These are phyloP conservation scores for Aspergillus brunneoviolaceus DNA, from an alignment of 2,329 filamentous ascomycete species.

Conservation along the genomic window DNA sequence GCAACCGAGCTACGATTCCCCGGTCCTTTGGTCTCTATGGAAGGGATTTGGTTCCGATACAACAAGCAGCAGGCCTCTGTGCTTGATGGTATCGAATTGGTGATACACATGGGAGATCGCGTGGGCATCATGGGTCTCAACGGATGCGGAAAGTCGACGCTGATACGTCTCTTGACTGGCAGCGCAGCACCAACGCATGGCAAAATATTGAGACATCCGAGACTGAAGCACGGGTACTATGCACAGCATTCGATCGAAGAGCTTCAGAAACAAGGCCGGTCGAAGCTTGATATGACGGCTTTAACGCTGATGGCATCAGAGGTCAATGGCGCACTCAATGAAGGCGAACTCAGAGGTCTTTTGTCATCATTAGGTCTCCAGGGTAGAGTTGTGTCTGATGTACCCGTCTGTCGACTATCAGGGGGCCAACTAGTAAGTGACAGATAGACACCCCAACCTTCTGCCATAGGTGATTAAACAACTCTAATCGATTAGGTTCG, in stretches of 20 bases:
- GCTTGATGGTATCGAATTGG: slow-evolving; percentile 64
- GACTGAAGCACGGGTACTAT: slow-evolving; percentile 72
- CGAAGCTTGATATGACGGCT: slow-evolving; percentile 60
- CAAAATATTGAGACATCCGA: slow-evolving; percentile 63
- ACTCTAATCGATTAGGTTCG: slow-evolving; percentile 42
- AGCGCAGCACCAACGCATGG: slow-evolving; percentile 60
- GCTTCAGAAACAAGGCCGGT: slow-evolving; percentile 57
- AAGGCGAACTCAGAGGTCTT: slow-evolving; percentile 67
- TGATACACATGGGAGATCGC: slow-evolving; percentile 70
- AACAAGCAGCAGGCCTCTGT: slow-evolving; percentile 46
- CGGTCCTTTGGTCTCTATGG: slow-evolving; percentile 69
- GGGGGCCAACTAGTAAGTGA: slow-evolving; percentile 71
- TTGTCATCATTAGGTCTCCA: slow-evolving; percentile 69
- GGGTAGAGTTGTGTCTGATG: slow-evolving; percentile 69
- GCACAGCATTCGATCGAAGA: slow-evolving; percentile 75
- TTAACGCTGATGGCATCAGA: slow-evolving; percentile 62
- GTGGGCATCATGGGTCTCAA: slow-evolving; percentile 77
- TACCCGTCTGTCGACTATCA: slow-evolving; percentile 70
- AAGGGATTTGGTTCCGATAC: slow-evolving; percentile 68
- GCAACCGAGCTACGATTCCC: slow-evolving; percentile 72
- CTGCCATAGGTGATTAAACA: background rate
- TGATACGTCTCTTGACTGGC: slow-evolving; percentile 69
- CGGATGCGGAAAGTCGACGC: slow-evolving; percentile 77
- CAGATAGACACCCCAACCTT: slow-evolving; percentile 21
- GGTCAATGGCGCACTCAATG: slow-evolving; percentile 54